A percentile compares a stretch with the other conserved stretches of the same genome.
Evolutionary conservation across 495 filamentous ascomycete species (phyloP).

Genomic region (Trichoderma gamsii): DNA sequence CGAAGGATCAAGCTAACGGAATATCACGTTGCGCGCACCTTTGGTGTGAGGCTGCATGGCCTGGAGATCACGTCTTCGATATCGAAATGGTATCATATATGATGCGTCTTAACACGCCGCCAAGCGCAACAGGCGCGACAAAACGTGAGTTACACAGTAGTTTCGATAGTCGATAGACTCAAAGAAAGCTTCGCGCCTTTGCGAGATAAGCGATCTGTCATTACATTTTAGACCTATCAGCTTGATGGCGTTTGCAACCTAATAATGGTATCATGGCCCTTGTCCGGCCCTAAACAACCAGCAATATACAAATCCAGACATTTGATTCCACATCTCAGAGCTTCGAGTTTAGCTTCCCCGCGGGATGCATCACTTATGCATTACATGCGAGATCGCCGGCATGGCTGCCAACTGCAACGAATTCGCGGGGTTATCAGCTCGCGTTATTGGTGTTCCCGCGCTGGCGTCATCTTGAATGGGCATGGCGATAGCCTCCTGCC

Average conservation of each 20-base stretch:
- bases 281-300: background rate
- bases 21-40: background rate
- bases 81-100: conserved; percentile 4
- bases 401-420: background rate
- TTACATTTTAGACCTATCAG: background rate
- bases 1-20: background rate
- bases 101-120: background rate
- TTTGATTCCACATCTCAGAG: conserved; percentile 4
- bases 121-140: background rate
- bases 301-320: background rate
- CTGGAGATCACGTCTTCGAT: background rate
- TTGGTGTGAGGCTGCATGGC: background rate
- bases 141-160: background rate
- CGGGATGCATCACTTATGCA: background rate
- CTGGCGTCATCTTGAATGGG: background rate
- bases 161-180: too few species aligned
- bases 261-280: conserved; percentile 6
- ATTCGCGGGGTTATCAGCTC: background rate
- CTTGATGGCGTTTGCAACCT: background rate
- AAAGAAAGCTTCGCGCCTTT: background rate
- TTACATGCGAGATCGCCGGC: background rate
- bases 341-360: background rate
- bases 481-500: background rate
- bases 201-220: background rate
- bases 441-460: background rate